A percentile compares a stretch with the other conserved stretches of the same genome.
Conservation (phyloP, 768 basidiomycete genomes). For the Candolleomyces aberdarensis region DNA sequence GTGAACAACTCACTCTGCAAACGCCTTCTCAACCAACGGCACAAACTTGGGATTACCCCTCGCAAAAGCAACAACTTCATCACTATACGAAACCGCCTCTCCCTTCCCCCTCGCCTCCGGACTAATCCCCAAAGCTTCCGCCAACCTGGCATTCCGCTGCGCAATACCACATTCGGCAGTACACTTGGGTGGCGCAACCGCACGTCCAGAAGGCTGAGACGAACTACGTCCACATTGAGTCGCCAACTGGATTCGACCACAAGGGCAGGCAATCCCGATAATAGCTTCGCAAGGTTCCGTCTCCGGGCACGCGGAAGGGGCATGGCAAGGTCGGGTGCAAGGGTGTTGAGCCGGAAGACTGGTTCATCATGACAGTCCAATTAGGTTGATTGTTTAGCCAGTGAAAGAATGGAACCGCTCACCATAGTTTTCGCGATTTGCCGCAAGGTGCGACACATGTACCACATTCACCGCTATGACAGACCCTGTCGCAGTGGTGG, state of each 20-base stretch:
- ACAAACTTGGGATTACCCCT: conserved; percentile 65
- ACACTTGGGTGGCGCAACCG: conserved; percentile 53
- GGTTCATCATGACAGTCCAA: neutral
- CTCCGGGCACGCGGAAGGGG: conserved; percentile 83
- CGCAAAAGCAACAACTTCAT: conserved; percentile 63
- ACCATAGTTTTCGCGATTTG: conserved; percentile 86
- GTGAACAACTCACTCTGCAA: conserved; percentile 63
- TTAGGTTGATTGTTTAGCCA: neutral
- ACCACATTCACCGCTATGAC: conserved; percentile 84
- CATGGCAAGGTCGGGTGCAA: conserved; percentile 80
- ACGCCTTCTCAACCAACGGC: conserved; percentile 70
- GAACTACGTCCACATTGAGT: conserved; percentile 66
- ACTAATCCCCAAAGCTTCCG: conserved; percentile 88
- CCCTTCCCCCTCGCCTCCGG: conserved; percentile 41
- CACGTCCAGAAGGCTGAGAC: conserved; percentile 41
- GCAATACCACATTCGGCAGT: conserved; percentile 79
- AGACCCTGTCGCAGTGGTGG: conserved; percentile 80
- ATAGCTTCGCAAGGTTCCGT: conserved; percentile 68
- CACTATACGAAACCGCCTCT: conserved; percentile 47
- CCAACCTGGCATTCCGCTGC: conserved; percentile 83
- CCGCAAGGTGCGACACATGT: conserved; percentile 75
- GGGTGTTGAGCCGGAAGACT: conserved; percentile 73
- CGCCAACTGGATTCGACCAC: conserved; percentile 75
- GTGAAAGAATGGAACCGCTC: neutral
- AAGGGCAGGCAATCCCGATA: conserved; percentile 73